These are phyloP conservation scores for Candida pseudofarinosa DNA, from an alignment of 805 yeast species.

Conservation along the genomic window DNA sequence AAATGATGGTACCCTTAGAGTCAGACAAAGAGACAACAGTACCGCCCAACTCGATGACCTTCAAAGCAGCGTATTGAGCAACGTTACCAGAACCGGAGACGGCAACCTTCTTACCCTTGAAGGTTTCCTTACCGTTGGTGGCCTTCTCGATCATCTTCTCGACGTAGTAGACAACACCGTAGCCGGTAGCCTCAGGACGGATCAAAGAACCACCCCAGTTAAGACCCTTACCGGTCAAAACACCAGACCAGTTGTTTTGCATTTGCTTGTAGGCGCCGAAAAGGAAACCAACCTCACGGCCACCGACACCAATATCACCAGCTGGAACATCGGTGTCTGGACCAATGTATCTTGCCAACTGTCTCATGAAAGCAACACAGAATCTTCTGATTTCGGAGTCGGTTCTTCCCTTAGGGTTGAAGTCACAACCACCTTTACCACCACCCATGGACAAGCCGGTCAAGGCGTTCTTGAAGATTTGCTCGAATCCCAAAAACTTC, in stretches of 20 bases:
- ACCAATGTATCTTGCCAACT: conserved; percentile 93
- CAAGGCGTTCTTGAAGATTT: conserved; percentile 95
- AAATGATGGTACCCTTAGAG: conserved; percentile 85
- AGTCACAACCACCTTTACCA: conserved; percentile 99
- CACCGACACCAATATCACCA: conserved; percentile 99
- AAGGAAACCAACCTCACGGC: conserved; percentile 89
- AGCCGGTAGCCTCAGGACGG: conserved; percentile 99
- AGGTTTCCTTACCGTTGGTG: conserved; percentile 80
- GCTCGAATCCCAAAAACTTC: conserved; percentile 97
- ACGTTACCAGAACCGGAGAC: conserved; percentile 98
- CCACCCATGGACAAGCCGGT: conserved; percentile 99
- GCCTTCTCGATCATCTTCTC: conserved; percentile 97
- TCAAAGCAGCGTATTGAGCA: conserved; percentile 98
- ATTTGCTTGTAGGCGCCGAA: conserved; percentile 94
- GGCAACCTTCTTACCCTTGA: conserved; percentile 91
- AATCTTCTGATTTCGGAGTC: conserved; percentile 94
- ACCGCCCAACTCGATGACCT: conserved; percentile 96
- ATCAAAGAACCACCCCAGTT: conserved; percentile 99
- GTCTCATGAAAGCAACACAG: conserved; percentile 94
- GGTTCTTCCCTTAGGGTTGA: conserved; percentile 93
- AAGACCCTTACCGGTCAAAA: conserved; percentile 95
- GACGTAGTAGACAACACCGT: conserved; percentile 94
- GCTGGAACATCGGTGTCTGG: conserved; percentile 98
- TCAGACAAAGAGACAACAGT: conserved; percentile 91
- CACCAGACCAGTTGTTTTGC: conserved; percentile 95